Conservation (phyloP, 2,329 filamentous ascomycete species). For the Drechslerella stenobrocha region DNA sequence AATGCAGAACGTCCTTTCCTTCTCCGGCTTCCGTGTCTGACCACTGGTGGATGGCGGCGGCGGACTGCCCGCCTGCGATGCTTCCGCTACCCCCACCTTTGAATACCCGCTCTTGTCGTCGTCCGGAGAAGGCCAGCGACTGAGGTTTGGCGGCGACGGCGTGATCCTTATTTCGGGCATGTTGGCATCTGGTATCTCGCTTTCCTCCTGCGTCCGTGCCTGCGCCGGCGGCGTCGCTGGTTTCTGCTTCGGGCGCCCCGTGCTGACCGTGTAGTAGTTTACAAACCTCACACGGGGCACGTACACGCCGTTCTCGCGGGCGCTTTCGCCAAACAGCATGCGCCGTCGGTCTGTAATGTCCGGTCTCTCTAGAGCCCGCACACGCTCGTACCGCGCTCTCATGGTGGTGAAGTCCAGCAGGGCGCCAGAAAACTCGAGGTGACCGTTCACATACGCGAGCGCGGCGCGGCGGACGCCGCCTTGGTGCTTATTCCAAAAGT, state of each 20-base stretch:
- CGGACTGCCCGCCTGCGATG: slow-evolving; percentile 15
- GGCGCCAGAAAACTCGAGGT: slow-evolving; percentile 79
- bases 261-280: slow-evolving; percentile 89
- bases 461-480: slow-evolving; percentile 72
- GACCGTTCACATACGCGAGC: slow-evolving; percentile 73
- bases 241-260: slow-evolving; percentile 66
- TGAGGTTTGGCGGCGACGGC: too few species aligned
- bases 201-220: too few species aligned
- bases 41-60: slow-evolving; percentile 20
- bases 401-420: slow-evolving; percentile 75
- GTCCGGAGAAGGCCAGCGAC: too few species aligned
- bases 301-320: slow-evolving; percentile 8
- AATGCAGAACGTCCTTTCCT: slow-evolving; percentile 75
- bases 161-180: too few species aligned
- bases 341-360: slow-evolving; percentile 31
- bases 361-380: slow-evolving; percentile 68
- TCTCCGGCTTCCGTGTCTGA: slow-evolving; percentile 54
- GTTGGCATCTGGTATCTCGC: too few species aligned
- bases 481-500: slow-evolving; percentile 81
- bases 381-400: slow-evolving; percentile 68
- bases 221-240: too few species aligned
- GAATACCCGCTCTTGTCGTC: neutral
- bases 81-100: neutral
- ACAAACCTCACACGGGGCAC: slow-evolving; percentile 70
- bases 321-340: slow-evolving; percentile 46